These are phyloP conservation scores for Plasmodium relictum DNA, from an alignment of 169 alveolate species.

Conservation along the genomic window DNA sequence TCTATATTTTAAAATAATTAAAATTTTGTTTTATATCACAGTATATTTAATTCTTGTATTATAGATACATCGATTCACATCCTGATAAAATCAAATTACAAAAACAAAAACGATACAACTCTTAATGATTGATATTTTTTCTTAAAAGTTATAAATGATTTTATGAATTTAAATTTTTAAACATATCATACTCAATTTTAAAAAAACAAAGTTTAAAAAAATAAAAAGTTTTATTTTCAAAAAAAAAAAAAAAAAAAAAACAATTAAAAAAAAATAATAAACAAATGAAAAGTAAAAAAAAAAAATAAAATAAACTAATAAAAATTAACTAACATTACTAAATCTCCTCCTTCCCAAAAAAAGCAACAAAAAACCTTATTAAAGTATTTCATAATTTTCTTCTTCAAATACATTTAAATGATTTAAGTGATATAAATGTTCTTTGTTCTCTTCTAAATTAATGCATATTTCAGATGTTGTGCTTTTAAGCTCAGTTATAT, in stretches of 20 bases:
- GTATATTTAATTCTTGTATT: too few relatives aligned
- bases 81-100: too few relatives aligned
- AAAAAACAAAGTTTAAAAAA: background rate
- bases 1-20: too few relatives aligned
- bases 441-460: conserved; percentile 66
- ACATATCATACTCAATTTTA: background rate
- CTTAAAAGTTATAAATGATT: background rate
- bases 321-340: background rate
- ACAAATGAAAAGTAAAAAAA: background rate
- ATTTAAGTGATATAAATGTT: conserved; percentile 48
- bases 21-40: too few relatives aligned
- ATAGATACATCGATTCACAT: too few relatives aligned
- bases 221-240: too few relatives aligned
- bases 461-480: conserved; percentile 72
- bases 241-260: background rate
- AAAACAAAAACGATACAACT: too few relatives aligned
- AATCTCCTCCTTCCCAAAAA: background rate
- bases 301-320: background rate
- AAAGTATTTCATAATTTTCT: conserved; percentile 54
- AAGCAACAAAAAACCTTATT: background rate
- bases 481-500: conserved; percentile 61
- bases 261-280: background rate
- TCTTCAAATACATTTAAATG: conserved; percentile 63
- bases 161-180: background rate
- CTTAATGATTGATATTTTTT: too few relatives aligned